Conservation (phyloP, 2,329 filamentous ascomycete genomes). For the Aspergillus brasiliensis region DNA sequence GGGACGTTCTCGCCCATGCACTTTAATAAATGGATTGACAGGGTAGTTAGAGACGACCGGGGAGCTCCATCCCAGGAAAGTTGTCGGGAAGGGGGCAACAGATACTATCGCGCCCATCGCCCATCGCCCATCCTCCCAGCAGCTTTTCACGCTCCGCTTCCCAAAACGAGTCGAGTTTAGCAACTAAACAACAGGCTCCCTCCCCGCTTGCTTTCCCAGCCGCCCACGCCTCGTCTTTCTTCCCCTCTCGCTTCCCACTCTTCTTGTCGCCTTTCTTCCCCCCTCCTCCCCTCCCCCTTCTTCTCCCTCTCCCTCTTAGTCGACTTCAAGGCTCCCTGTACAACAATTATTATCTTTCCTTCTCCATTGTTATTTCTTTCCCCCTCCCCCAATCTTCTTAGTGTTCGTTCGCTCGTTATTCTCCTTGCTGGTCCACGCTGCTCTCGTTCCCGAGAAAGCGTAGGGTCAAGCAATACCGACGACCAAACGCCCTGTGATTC, state of each 20-base stretch:
- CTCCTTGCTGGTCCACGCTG: constrained; percentile 12
- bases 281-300: constrained; percentile 24
- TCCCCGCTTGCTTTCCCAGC: constrained; percentile 24
- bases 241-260: constrained; percentile 25
- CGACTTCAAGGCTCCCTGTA: constrained; percentile 27
- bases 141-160: background rate
- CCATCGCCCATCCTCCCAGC: background rate
- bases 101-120: background rate
- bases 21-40: background rate
- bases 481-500: constrained; percentile 25
- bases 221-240: constrained; percentile 16
- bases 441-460: constrained; percentile 19
- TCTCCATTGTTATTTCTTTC: constrained; percentile 17
- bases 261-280: constrained; percentile 23
- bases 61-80: background rate
- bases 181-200: constrained; percentile 10
- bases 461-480: constrained; percentile 16
- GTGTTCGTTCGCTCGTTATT: constrained; percentile 29
- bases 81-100: background rate
- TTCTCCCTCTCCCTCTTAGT: constrained; percentile 19
- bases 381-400: constrained; percentile 9
- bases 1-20: background rate
- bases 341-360: constrained; percentile 29
- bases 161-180: background rate
- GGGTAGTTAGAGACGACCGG: background rate